These are phyloP conservation scores for Mollisiaceae sp. DNA, from an alignment of 2,329 filamentous ascomycete genomes.

Conservation along the genomic window DNA sequence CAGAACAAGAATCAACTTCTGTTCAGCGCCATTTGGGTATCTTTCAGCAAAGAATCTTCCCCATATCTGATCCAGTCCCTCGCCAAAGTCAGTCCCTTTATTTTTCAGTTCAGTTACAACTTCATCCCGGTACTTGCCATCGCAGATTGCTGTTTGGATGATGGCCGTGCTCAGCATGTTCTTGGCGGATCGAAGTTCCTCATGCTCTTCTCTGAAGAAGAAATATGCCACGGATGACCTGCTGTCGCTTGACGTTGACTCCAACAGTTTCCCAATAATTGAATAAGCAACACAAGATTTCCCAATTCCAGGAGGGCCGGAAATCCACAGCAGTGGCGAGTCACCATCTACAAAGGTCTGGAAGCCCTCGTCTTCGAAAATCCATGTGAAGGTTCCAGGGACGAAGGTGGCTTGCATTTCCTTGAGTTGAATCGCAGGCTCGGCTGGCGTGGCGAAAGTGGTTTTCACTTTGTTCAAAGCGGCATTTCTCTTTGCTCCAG, in stretches of 20 bases:
- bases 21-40: slow-evolving; percentile 15
- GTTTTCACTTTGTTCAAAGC: slow-evolving; percentile 33
- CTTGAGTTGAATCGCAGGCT: slow-evolving; percentile 41
- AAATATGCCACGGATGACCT: slow-evolving; percentile 42
- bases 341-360: slow-evolving; percentile 35
- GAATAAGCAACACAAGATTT: slow-evolving; percentile 44
- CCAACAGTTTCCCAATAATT: slow-evolving; percentile 27
- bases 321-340: slow-evolving; percentile 38
- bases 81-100: neutral
- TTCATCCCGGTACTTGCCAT: slow-evolving; percentile 40
- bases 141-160: slow-evolving; percentile 43
- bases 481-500: slow-evolving; percentile 20
- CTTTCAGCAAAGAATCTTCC: neutral
- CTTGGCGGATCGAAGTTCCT: slow-evolving; percentile 33
- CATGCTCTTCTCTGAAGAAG: slow-evolving; percentile 46
- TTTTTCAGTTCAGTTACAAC: slow-evolving; percentile 35
- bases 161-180: slow-evolving; percentile 39
- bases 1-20: slow-evolving; percentile 39
- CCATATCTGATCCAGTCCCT: neutral
- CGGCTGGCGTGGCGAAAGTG: slow-evolving; percentile 29
- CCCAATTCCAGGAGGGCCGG: slow-evolving; percentile 41
- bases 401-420: slow-evolving; percentile 37
- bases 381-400: slow-evolving; percentile 42
- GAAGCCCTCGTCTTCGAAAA: slow-evolving; percentile 40
- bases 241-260: slow-evolving; percentile 26